Base-by-base conservation (phyloP, 2,329 filamentous ascomycete species). In the Myriosclerotinia scirpicola region DNA sequence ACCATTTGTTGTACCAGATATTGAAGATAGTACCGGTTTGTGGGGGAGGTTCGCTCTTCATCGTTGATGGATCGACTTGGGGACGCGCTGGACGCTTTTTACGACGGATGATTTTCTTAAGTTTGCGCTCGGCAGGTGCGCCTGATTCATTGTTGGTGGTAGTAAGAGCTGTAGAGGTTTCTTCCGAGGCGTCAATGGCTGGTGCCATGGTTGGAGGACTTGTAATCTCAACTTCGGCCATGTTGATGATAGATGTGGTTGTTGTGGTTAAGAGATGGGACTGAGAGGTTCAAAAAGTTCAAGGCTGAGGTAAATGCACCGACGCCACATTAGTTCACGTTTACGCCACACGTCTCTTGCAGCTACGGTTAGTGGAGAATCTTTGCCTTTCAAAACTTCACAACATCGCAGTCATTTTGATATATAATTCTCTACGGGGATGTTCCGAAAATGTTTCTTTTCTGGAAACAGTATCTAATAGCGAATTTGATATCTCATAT, bases 1-100 rank as follows among this genome's bases (percentile, higher is more conserved):
- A 90, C 93, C 94, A 98, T 80, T 97, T 98, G 81, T 97, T 97
- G 81, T 97, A 97, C 94, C 93, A 97, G 75, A 96, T 96, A 79
- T 99, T 99, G 84, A 95, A 99, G 67, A 93, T 92, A 0, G 92
- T 96, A 64, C 95, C 95, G 0, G 94, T 98, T 75, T 98, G 93
- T 1, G 92, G 91, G 20, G 93, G 92, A 5, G 91, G 90, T 73
- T 97, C 92, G 44, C 89, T 89, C 73, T 90, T 91, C 79, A 96
- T 85, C 54, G 89, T 89, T 52, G 90, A 87, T 1, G 93, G 87
- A 75, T 99, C 95, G 74, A 97, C 89, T 80, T 99, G 95, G 0
- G 91, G 90, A 67, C 94, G 88, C 56, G 95, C 95, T 42, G 95
- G 95, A 50, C 93, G 86, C 75, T 90, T 89, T 82, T 97, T 97